Conservation (phyloP, 2,329 filamentous ascomycete genomes). For the Claviceps pazoutovae region DNA sequence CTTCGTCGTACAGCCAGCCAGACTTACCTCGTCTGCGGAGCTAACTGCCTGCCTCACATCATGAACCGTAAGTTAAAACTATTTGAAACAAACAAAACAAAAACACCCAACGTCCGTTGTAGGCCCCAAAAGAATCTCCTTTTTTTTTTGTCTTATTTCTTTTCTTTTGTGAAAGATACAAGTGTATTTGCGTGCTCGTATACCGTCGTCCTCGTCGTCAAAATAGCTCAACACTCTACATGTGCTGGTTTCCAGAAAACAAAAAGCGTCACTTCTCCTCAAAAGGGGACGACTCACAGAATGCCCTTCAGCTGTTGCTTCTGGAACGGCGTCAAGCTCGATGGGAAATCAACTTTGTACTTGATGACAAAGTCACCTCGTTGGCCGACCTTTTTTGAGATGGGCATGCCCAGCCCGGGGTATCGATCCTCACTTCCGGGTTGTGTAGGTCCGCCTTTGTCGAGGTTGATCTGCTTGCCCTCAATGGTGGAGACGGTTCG, state of each 20-base stretch:
- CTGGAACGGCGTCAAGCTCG: slow-evolving; percentile 58
- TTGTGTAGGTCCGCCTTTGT: slow-evolving; percentile 71
- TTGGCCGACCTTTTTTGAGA: slow-evolving; percentile 74
- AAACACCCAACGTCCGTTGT: slow-evolving; percentile 1
- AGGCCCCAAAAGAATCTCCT: not conserved
- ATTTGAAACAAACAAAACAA: not conserved
- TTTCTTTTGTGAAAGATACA: not conserved
- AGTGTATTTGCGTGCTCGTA: not conserved
- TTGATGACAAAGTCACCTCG: slow-evolving; percentile 80
- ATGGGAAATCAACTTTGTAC: slow-evolving; percentile 88
- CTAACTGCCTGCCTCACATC: not conserved
- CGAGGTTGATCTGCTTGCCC: slow-evolving; percentile 66
- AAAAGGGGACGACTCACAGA: slow-evolving; percentile 32
- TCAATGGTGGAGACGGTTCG: slow-evolving; percentile 90
- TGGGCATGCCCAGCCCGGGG: slow-evolving; percentile 83
- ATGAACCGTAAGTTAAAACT: not conserved
- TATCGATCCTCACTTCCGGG: slow-evolving; percentile 72
- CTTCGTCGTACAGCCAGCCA: too few relatives aligned
- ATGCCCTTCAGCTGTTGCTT: slow-evolving; percentile 73
- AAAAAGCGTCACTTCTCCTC: not conserved
- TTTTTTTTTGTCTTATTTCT: not conserved
- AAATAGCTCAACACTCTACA: not conserved
- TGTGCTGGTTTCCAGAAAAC: slow-evolving; percentile 1
- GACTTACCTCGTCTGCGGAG: not conserved
- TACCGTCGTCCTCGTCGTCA: not conserved